Evolutionary conservation across 2,329 filamentous ascomycete genomes (phyloP).

Genomic region (Ceratocystis harringtonii): DNA sequence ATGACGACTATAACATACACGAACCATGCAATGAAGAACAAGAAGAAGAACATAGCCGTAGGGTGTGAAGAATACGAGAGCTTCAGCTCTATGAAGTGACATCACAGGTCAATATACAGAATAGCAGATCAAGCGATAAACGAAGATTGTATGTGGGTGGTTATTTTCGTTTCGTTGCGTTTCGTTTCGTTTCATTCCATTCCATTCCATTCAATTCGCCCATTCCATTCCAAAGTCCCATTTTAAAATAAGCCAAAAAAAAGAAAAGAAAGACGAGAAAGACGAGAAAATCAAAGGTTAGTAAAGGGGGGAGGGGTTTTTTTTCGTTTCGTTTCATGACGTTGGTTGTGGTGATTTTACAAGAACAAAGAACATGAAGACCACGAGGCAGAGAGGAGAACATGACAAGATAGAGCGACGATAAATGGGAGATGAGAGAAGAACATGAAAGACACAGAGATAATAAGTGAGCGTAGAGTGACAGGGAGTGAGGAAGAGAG

Average conservation of each 20-base stretch:
- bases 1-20: background rate
- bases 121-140: too few relatives aligned
- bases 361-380: background rate
- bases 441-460: background rate
- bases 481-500: background rate
- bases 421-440: background rate
- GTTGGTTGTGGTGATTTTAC: background rate
- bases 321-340: background rate
- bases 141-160: too few relatives aligned
- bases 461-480: background rate
- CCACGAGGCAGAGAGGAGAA: background rate
- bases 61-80: too few relatives aligned
- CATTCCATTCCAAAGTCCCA: too few relatives aligned
- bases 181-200: too few relatives aligned
- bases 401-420: background rate
- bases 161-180: too few relatives aligned
- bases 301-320: too few relatives aligned
- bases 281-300: background rate
- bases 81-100: too few relatives aligned
- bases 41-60: too few relatives aligned
- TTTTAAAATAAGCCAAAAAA: too few relatives aligned
- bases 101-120: too few relatives aligned
- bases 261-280: background rate
- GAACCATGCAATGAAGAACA: background rate
- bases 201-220: too few relatives aligned